phyloP scores from a whole-genome alignment of 106 monocot genomes.

The Apostasia ramifera region DNA sequence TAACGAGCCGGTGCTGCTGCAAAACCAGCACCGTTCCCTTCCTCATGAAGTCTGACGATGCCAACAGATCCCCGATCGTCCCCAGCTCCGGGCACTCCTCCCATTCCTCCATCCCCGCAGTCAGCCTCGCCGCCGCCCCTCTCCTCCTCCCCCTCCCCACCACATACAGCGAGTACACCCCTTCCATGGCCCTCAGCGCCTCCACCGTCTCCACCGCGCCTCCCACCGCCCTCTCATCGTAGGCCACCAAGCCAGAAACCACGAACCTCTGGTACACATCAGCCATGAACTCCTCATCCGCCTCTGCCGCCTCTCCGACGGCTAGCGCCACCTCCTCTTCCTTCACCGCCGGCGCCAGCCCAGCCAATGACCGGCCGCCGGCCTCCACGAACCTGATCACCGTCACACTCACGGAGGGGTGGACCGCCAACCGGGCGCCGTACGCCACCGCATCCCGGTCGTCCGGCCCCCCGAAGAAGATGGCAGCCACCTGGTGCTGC shows the following conservation, averaged over 20 bases:
- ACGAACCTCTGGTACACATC: slow-evolving; percentile 11
- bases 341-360: too few species aligned
- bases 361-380: neutral
- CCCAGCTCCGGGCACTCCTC: slow-evolving; percentile 14
- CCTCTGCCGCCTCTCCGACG: neutral
- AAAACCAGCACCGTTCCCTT: slow-evolving; percentile 16
- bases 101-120: neutral
- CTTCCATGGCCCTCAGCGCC: neutral
- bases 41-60: slow-evolving; percentile 14
- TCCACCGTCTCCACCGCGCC: neutral
- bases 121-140: neutral
- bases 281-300: slow-evolving; percentile 1
- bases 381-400: slow-evolving; percentile 2
- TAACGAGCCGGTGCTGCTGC: slow-evolving; percentile 7
- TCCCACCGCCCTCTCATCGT: neutral
- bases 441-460: slow-evolving; percentile 14
- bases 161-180: slow-evolving; percentile 13
- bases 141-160: slow-evolving; percentile 8
- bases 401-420: slow-evolving; percentile 6
- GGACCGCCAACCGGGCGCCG: slow-evolving; percentile 6
- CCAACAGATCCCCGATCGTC: slow-evolving; percentile 12
- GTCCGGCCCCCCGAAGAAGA: slow-evolving; percentile 12
- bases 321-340: too few species aligned
- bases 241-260: neutral
- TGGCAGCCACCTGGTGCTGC: neutral